A percentile compares a stretch with the other conserved stretches of the same genome.
These are phyloP conservation scores for Neurospora cerealis DNA, from an alignment of 495 filamentous ascomycete genomes.

Conservation along the genomic window DNA sequence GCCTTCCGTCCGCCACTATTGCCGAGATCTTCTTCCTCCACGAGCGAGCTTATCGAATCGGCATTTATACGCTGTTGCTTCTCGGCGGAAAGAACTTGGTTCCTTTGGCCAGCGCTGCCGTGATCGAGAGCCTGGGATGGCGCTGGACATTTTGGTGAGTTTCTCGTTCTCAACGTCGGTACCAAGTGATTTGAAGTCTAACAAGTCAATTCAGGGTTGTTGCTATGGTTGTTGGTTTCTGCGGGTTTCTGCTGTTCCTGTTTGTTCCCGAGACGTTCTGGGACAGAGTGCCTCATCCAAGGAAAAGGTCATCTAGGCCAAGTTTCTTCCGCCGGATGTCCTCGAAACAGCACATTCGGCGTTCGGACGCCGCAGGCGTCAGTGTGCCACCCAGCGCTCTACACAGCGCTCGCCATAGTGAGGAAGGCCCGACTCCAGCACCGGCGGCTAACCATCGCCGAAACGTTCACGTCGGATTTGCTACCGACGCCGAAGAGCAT, in stretches of 20 bases:
- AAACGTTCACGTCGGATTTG: constrained; percentile 47
- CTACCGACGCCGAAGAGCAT: constrained; percentile 10
- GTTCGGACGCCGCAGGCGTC: background rate
- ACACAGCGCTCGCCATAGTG: background rate
- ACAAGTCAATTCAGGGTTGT: constrained; percentile 52
- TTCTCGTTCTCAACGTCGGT: background rate
- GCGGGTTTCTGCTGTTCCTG: constrained; percentile 66
- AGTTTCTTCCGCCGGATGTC: constrained; percentile 33
- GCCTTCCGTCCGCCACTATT: constrained; percentile 86
- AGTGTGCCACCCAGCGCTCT: background rate
- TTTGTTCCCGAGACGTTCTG: constrained; percentile 96
- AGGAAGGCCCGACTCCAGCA: constrained; percentile 5
- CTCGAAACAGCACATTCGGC: constrained; percentile 15
- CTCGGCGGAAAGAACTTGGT: constrained; percentile 90
- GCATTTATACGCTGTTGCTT: constrained; percentile 87
- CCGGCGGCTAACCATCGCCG: background rate
- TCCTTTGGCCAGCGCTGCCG: constrained; percentile 76
- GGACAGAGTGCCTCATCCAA: constrained; percentile 70
- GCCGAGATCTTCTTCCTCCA: constrained; percentile 97
- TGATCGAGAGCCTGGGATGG: constrained; percentile 73
- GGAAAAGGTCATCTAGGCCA: constrained; percentile 24
- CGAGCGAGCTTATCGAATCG: constrained; percentile 85
- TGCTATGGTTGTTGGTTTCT: constrained; percentile 71
- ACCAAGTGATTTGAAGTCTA: constrained; percentile 7
- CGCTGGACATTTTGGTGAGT: constrained; percentile 86